Evolutionary conservation across 225 moss, liverwort and hornwort genomes (phyloP).

Genomic region (Neckera pumila): DNA sequence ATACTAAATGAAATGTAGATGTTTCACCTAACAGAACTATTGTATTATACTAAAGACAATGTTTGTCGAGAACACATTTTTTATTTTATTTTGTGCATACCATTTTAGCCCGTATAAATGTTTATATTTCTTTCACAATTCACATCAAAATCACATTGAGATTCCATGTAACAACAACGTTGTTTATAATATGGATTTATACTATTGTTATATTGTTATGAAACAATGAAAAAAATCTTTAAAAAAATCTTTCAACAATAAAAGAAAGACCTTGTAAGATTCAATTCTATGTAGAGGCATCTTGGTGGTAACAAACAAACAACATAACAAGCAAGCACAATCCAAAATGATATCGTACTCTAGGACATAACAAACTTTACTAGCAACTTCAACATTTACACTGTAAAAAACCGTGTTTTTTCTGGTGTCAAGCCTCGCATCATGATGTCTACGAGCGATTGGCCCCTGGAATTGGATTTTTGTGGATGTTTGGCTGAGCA

Average conservation of each 20-base stretch:
- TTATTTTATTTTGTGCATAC: neutral
- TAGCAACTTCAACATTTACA: accelerated
- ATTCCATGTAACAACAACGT: accelerated
- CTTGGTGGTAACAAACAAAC: neutral
- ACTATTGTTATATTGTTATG: neutral
- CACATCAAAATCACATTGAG: neutral
- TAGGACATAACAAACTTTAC: neutral
- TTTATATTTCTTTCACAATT: neutral
- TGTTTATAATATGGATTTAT: neutral
- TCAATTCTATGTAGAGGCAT: neutral
- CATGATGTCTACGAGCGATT: no score
- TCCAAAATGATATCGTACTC: neutral
- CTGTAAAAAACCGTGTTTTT: no score
- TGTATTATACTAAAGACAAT: neutral
- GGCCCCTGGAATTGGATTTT: no score
- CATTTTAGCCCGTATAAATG: neutral
- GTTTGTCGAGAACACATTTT: neutral
- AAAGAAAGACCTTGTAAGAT: neutral
- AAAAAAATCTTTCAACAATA: neutral
- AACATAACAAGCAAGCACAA: neutral
- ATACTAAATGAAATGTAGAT: neutral
- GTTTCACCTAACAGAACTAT: neutral
- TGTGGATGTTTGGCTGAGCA: no score
- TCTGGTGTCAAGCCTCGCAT: no score
- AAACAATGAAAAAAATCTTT: neutral